Evolutionary conservation across 352 stramenopile genomes (phyloP), one percentile per base, ranked within the genome.

Genomic region (Globisporangium heterothallicum): DNA sequence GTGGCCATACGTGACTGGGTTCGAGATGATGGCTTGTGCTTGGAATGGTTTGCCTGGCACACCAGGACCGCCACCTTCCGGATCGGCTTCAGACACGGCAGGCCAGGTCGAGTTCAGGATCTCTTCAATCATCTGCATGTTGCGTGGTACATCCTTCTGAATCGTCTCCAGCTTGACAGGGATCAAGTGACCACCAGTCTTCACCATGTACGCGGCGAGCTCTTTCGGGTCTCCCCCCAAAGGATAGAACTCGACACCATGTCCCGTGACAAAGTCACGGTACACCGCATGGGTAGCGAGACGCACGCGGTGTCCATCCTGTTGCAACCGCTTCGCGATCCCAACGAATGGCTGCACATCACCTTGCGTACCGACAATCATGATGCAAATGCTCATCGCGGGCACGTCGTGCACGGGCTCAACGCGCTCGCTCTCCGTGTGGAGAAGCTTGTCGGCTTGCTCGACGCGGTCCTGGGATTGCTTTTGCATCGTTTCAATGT

Each of bases 1-100:
- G 61, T 97, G 91, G 8, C 87, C 91, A 42, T 97, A 96, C 21
- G 78, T 87, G 2, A 96, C 87, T 2, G 93, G 92, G 48, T 98
- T 98, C n/a, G 88, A 87, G 63, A 98, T 98, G 27, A 98, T 96
- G 3, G 88, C 89, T 47, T 97, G 71, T 1, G 91, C 89, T 42
- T 68, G 78, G 56, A 97, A 97, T 0, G 83, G 68, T 35, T 66
- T 58, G 13, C 68, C 70, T 22, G 48, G 66, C 8, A 75, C 49
- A 0, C 72, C 72, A 2, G 59, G 58, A 1, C 74, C 77, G 32
- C 66, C 57, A 16, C 72, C 79, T n/a, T 95, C 70, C 0, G 90
- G 89, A 51, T 97, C 87, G 6, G 70, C 52, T 29, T 74, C 70
- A 0, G 82, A 79, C 19, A 90, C 88, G 1, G 88, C 92, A 1